A percentile compares a stretch with the other conserved stretches of the same genome.
phyloP scores from a whole-genome alignment of 495 filamentous ascomycete species.

The Venustampulla echinocandica region DNA sequence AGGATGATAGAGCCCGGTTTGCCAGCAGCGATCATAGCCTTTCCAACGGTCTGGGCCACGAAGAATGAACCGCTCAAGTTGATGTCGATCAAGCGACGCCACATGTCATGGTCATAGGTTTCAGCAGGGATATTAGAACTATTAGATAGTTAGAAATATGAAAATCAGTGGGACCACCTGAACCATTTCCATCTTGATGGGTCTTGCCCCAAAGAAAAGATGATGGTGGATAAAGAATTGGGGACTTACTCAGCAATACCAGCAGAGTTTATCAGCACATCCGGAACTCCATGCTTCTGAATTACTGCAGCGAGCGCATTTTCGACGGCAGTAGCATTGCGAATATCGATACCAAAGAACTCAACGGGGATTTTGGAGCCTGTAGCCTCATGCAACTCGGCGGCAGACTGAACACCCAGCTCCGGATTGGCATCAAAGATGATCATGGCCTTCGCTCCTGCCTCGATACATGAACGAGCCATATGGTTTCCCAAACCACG shows the following conservation, averaged over 20 bases:
- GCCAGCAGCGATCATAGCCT: slow-evolving; percentile 53
- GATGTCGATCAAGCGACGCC: slow-evolving; percentile 65
- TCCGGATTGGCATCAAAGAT: slow-evolving; percentile 69
- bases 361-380: slow-evolving; percentile 50
- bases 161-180: too few species aligned
- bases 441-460: slow-evolving; percentile 60
- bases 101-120: slow-evolving; percentile 46
- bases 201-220: background rate
- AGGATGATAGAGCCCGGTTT: slow-evolving; percentile 65
- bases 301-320: slow-evolving; percentile 51
- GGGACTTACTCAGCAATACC: slow-evolving; percentile 65
- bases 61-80: slow-evolving; percentile 68
- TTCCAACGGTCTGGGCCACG: slow-evolving; percentile 54
- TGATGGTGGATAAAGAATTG: background rate
- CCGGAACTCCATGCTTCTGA: slow-evolving; percentile 53
- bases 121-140: slow-evolving; percentile 54
- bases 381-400: slow-evolving; percentile 56
- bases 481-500: slow-evolving; percentile 70
- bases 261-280: slow-evolving; percentile 74
- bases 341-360: slow-evolving; percentile 72
- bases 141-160: slow-evolving; percentile 1
- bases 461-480: slow-evolving; percentile 65
- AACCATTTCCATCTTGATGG: too few species aligned
- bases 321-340: slow-evolving; percentile 53
- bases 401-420: slow-evolving; percentile 58